Base-by-base conservation (phyloP, 2,329 filamentous ascomycete species). In the Beauveria scarabaeidicola region DNA sequence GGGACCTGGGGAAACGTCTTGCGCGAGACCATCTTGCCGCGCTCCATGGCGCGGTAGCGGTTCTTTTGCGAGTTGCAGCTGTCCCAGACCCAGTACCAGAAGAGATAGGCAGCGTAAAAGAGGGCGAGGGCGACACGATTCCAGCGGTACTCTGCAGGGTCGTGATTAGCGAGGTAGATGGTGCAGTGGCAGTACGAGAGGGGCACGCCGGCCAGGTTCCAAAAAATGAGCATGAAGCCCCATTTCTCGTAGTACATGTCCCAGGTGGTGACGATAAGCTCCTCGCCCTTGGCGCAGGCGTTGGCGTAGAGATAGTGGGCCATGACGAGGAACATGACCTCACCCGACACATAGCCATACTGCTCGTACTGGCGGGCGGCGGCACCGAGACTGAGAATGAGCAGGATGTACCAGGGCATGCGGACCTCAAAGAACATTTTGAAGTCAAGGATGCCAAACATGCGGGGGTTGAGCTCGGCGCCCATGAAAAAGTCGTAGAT, bases 241-340 rank as follows among this genome's bases (percentile, higher is more conserved):
- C 90, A 92, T 77, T 96, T 96, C 80, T 96, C 91, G 68, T 91
- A 93, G 79, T 95, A 96, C 88, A 96, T 96, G 69, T 96, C 91
- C 88, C 91, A 96, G 53, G 90, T 94, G 9, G 89, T 89, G 61
- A 91, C 83, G 73, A 96, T 96, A 70, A 91, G 83, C 75, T 96
- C 90, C 75, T 96, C 91, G 52, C 89, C 92, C 78, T 96, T 96
- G 66, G 87, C 85, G 77, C 91, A 96, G 57, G 91, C 91, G 72
- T 95, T 94, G 70, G 91, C 90, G 69, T 96, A 96, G 50, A 96
- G 81, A 75, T 88, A 96, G 75, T 96, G 91, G 1, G 91, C 92
- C 83, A 96, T 86, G 64, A 96, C 75, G 47, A 96, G 76, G 77
- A 96, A 94, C 63, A 81, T 78, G 57, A 94, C 88, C 72, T 96